Evolutionary conservation across 352 stramenopile species (phyloP).

Genomic region (Phytophthora cactorum): DNA sequence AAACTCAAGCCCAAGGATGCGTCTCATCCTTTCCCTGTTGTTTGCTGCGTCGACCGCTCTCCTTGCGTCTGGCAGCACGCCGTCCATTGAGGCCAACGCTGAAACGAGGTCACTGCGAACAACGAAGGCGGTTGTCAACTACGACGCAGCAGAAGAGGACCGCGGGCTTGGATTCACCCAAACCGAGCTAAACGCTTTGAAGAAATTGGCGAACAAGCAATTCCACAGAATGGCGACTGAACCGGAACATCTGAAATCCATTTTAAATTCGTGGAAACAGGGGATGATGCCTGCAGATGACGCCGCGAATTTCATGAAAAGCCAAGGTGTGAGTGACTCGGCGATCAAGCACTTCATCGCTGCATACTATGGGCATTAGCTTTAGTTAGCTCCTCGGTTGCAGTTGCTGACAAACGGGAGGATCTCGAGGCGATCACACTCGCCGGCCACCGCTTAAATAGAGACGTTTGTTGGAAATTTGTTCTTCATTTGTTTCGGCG

Average conservation of each 20-base stretch:
- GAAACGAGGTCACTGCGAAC: not conserved
- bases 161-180: not conserved
- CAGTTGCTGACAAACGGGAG: no score
- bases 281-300: not conserved
- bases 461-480: no score
- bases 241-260: not conserved
- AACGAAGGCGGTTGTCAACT: not conserved
- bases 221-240: not conserved
- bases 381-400: no score
- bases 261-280: not conserved
- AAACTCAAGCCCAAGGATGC: not conserved
- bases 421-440: no score
- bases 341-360: not conserved
- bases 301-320: not conserved
- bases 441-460: no score
- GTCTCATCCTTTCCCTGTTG: not conserved
- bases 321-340: not conserved
- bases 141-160: not conserved
- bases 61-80: not conserved
- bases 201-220: not conserved
- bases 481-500: no score
- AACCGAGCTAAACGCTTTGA: not conserved
- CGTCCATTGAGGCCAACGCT: not conserved
- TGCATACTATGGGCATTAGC: not conserved
- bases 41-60: not conserved